Base-by-base conservation (phyloP, 495 filamentous ascomycete genomes). In the Monascus purpureus region DNA sequence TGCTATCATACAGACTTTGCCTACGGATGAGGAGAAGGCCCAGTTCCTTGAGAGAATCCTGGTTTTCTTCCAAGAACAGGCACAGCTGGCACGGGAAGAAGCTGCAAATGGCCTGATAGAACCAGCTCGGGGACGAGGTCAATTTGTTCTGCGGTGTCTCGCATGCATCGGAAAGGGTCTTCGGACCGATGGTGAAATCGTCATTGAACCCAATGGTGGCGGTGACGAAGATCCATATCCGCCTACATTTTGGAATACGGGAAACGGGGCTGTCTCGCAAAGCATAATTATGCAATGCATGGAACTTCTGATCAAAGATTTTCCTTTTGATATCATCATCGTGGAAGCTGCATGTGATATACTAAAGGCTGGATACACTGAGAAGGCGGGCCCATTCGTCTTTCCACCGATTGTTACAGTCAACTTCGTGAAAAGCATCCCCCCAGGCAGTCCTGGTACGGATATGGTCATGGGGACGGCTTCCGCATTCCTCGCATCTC, bases 1-100 rank as follows among this genome's bases (percentile, higher is more conserved):
- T 6, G 73, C 77, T 9, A 82, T 96, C 33, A 73, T 93, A 22
- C 84, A 94, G 44, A 82, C 79, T 20, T 53, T 90, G 17, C 61
- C 68, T 5, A 57, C 67, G 0, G 76, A 90, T 32, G 56, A 66
- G 24, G 53, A 70, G 24, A 81, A 81, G 47, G 51, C 72, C 2
- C 57, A 52, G 17, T 72, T 71, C 2, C 57, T 92, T 7, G 67
- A 72, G 31, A 57, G 68, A 32, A 65, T 96, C 8, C 56, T 93
- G 7, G 47, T 49, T 8, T 75, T 75, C 36, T 65, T 93, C 29
- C 42, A 53, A 13, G 56, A 43, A 18, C 62, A 55, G 25, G 51
- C 52, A 20, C 53, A 46, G 29, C 41, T 37, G 37, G 53, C 50
- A 40, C 57, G 51, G 8, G 50, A 50, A 30, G 54, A 53, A 39